Evolutionary conservation across 106 monocot species (phyloP).

Genomic region (Dactylorhiza incarnata): DNA sequence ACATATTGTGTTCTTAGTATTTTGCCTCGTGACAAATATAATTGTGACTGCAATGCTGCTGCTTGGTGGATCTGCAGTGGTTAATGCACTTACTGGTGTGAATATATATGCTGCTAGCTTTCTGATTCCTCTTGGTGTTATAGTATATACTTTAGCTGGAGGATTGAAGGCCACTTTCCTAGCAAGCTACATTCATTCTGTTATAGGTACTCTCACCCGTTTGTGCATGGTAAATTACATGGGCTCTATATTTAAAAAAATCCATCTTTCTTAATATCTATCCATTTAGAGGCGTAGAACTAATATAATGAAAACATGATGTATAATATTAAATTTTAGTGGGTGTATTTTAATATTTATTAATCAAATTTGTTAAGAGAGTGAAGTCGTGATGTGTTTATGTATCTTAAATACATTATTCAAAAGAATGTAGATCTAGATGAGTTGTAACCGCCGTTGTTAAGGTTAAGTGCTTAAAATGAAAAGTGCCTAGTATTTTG

Average conservation of each 20-base stretch:
- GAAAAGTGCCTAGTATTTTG: too few relatives aligned
- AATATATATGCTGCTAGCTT: conserved; percentile 91
- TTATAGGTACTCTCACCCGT: conserved; percentile 48
- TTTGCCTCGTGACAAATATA: conserved; percentile 99
- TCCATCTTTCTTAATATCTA: too few relatives aligned
- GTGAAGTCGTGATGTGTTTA: too few relatives aligned
- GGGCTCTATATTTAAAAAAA: not conserved
- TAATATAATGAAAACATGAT: too few relatives aligned
- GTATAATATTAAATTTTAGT: too few relatives aligned
- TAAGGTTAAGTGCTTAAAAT: too few relatives aligned
- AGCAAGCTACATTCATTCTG: conserved; percentile 95
- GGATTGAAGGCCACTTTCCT: conserved; percentile 96
- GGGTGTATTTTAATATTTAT: too few relatives aligned
- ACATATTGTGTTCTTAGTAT: conserved; percentile 75
- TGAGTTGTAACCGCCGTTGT: too few relatives aligned
- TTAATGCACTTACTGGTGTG: conserved; percentile 88
- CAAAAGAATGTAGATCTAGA: too few relatives aligned
- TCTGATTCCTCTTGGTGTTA: conserved; percentile 86
- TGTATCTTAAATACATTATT: too few relatives aligned
- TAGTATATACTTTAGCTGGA: conserved; percentile 88
- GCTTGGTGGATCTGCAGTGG: conserved; percentile 93
- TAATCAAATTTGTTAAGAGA: too few relatives aligned
- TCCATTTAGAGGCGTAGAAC: too few relatives aligned
- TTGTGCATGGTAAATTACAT: not conserved
- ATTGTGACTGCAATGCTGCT: conserved; percentile 98